Evolutionary conservation across 2,329 filamentous ascomycete species (phyloP), one percentile per base, ranked within the genome.

Genomic region (Diaporthe longicolla): DNA sequence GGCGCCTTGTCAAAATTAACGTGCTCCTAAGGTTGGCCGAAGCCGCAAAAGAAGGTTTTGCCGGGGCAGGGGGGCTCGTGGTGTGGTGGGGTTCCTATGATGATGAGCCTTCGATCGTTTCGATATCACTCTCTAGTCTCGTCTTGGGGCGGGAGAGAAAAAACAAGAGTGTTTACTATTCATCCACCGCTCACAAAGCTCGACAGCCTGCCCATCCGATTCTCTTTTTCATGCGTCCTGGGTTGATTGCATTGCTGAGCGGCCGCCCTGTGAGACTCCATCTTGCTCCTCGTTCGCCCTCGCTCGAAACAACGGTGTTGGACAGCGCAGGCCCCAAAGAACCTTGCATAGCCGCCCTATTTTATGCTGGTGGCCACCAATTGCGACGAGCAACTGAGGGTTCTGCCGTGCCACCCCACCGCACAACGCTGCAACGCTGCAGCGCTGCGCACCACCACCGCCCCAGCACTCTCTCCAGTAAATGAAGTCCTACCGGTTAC

Each of bases 281-380:
- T 54, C 63, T 40, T 19, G 32, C 21, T 37, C 48, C 63, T 68
- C 48, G 63, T 68, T 68, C 63, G 63, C 29, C 45, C 61, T 52
- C 21, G 37, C 19, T 50, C 35, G 13, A 24, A 40, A 4, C 29
- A 29, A 17, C 43, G 61, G 61, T 21, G 61, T 66, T 40, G 63
- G 63, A 66, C 63, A 66, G 11, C 48, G 29, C 63, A 66, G 54
- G 45, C 10, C 43, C 45, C 32, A 68, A 54, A 54, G 63, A 32
- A 68, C 63, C 63, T 68, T 68, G 63, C 63, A 68, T 68, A 68
- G 63, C 63, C 63, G 63, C 63, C 63, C 29, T 54, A 40, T 68
- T 40, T 68, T 40, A 54, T 54, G 63, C 63, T 68, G n/a, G 13
- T 35, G 29, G 29, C 48, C 63, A 54, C 63, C 63, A 68, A 54